A percentile compares a stretch with the other conserved stretches of the same genome.
These are phyloP conservation scores for Clarireedia sp. DNA, from an alignment of 2,329 filamentous ascomycete genomes.

Conservation along the genomic window DNA sequence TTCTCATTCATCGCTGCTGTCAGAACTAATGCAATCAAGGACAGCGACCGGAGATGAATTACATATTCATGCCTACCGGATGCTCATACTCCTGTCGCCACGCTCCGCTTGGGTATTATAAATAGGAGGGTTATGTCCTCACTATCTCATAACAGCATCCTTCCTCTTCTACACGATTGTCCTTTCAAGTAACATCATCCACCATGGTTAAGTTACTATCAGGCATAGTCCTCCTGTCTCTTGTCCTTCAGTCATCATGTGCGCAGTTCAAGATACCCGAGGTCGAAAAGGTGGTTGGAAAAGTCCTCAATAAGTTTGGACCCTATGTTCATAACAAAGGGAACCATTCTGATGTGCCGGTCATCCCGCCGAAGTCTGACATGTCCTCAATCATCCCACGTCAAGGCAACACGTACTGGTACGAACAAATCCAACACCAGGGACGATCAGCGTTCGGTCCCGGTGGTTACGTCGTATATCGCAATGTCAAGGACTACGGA, in stretches of 20 bases:
- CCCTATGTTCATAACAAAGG: slow-evolving; percentile 7
- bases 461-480: slow-evolving; percentile 17
- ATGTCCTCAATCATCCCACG: slow-evolving; percentile 2
- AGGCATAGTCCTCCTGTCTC: background rate
- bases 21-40: no score
- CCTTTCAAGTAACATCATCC: background rate
- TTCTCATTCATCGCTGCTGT: background rate
- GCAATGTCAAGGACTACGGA: slow-evolving; percentile 19
- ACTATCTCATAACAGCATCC: background rate
- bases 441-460: slow-evolving; percentile 16
- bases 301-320: slow-evolving; percentile 6
- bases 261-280: slow-evolving; percentile 7
- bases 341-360: background rate
- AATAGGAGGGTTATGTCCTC: background rate
- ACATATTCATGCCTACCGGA: no score
- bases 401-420: slow-evolving; percentile 16
- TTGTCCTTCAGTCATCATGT: slow-evolving; percentile 7
- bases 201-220: slow-evolving; percentile 3
- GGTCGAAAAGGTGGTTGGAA: slow-evolving; percentile 1
- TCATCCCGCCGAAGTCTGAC: slow-evolving; percentile 1
- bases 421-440: slow-evolving; percentile 19
- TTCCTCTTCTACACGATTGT: background rate
- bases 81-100: no score
- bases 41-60: no score
- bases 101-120: background rate